A percentile compares a stretch with the other conserved stretches of the same genome.
These are phyloP conservation scores for Suillus weaverae DNA, from an alignment of 768 basidiomycete genomes.

Conservation along the genomic window DNA sequence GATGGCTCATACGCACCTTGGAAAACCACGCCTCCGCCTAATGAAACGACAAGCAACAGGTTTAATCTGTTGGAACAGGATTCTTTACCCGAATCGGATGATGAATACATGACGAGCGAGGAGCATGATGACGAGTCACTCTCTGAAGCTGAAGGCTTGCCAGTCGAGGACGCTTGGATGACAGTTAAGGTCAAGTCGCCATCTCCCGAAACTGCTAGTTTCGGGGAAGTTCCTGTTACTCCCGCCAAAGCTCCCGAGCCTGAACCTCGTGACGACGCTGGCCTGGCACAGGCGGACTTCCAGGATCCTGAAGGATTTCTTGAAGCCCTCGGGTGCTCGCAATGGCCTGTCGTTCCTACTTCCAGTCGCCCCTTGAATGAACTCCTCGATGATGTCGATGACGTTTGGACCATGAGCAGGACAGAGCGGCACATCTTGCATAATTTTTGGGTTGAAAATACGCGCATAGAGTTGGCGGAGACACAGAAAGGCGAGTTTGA, in stretches of 20 bases:
- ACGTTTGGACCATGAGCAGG: conserved; percentile 56
- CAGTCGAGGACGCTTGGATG: conserved; percentile 36
- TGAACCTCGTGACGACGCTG: neutral
- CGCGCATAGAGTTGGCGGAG: conserved; percentile 33
- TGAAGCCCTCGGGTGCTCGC: conserved; percentile 32
- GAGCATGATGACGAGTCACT: conserved; percentile 13
- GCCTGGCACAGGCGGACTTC: conserved; percentile 16
- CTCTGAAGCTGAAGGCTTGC: conserved; percentile 10
- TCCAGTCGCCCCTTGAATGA: conserved; percentile 37
- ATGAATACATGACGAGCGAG: conserved; percentile 13
- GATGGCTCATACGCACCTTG: conserved; percentile 5
- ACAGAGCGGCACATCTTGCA: conserved; percentile 48
- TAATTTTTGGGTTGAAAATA: conserved; percentile 46
- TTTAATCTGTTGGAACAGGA: conserved; percentile 11
- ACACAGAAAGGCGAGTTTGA: conserved; percentile 44
- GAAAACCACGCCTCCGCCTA: neutral
- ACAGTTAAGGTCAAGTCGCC: neutral
- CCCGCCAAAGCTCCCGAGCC: neutral
- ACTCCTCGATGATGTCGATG: conserved; percentile 33
- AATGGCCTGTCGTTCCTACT: conserved; percentile 40
- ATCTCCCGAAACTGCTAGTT: neutral
- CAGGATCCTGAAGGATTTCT: conserved; percentile 37
- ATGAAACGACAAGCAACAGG: neutral
- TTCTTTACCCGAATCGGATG: neutral
- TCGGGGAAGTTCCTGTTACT: neutral